phyloP scores from a whole-genome alignment of 345 rosid species.

The Aquilaria yunnanensis region DNA sequence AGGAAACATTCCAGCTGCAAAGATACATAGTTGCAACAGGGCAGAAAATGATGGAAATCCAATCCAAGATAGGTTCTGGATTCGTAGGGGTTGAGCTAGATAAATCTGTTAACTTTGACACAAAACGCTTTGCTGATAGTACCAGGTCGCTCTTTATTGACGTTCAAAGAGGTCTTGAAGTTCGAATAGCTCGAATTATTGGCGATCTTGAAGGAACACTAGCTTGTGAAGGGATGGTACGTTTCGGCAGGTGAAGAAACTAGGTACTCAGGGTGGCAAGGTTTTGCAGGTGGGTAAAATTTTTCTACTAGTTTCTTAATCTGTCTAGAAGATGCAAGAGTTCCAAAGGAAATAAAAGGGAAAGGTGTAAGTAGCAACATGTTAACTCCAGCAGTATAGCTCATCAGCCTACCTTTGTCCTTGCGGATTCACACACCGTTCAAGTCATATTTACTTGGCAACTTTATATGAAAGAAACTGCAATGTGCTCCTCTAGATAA shows the following conservation, averaged over 20 bases:
- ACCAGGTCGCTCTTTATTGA: conserved; percentile 61
- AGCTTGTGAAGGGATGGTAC: conserved; percentile 82
- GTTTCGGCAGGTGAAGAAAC: conserved; percentile 31
- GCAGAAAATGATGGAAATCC: conserved; percentile 74
- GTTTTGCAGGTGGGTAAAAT: no score
- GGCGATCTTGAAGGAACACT: conserved; percentile 89
- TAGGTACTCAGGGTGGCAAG: not conserved
- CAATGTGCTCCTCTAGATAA: no score
- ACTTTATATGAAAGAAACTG: no score
- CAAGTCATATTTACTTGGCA: no score
- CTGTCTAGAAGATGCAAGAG: no score
- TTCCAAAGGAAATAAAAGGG: no score
- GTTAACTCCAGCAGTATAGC: no score
- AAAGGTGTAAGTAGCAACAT: no score
- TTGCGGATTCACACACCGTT: no score
- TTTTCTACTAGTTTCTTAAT: no score
- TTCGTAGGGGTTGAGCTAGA: conserved; percentile 43
- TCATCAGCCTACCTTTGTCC: no score
- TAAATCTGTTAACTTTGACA: conserved; percentile 45
- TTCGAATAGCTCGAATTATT: conserved; percentile 74
- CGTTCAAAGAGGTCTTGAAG: conserved; percentile 88
- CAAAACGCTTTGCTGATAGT: conserved; percentile 58
- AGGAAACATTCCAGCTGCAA: conserved; percentile 87
- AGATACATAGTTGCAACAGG: conserved; percentile 81
- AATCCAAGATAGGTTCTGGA: conserved; percentile 53